Evolutionary conservation across 805 yeast genomes (phyloP).

Genomic region (Lachancea nothofagi): DNA sequence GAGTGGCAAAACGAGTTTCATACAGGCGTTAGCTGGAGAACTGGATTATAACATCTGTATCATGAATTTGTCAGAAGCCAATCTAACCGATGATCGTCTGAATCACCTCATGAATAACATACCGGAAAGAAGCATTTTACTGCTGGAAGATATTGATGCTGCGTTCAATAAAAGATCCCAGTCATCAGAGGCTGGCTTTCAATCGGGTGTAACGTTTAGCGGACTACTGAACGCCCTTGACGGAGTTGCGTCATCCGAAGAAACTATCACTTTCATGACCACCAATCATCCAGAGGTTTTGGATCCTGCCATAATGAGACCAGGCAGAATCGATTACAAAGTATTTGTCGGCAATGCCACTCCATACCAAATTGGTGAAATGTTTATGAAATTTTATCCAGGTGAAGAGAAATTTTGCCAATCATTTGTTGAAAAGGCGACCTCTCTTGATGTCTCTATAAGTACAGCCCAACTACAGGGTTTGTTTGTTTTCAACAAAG

Average conservation of each 20-base stretch:
- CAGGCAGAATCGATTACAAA: conserved; percentile 89
- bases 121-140: conserved; percentile 78
- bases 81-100: conserved; percentile 88
- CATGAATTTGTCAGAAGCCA: conserved; percentile 81
- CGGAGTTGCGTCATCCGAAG: conserved; percentile 97
- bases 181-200: conserved; percentile 67
- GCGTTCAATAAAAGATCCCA: conserved; percentile 85
- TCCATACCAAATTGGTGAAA: conserved; percentile 64
- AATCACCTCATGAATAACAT: conserved; percentile 95
- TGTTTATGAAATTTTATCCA: conserved; percentile 87
- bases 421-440: conserved; percentile 38
- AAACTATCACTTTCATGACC: conserved; percentile 94
- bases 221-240: conserved; percentile 91
- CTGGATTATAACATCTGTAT: conserved; percentile 93
- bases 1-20: conserved; percentile 90
- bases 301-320: conserved; percentile 90
- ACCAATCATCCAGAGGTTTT: conserved; percentile 93
- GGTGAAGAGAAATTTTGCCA: conserved; percentile 48
- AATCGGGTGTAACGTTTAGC: conserved; percentile 89
- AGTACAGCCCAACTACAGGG: conserved; percentile 97
- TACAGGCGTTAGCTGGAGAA: conserved; percentile 95
- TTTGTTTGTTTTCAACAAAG: conserved; percentile 84
- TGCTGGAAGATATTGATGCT: conserved; percentile 92
- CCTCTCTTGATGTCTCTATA: conserved; percentile 48
- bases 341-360: conserved; percentile 84